These are phyloP conservation scores for Pichia nanzhaoensis DNA, from an alignment of 805 yeast species.

Conservation along the genomic window DNA sequence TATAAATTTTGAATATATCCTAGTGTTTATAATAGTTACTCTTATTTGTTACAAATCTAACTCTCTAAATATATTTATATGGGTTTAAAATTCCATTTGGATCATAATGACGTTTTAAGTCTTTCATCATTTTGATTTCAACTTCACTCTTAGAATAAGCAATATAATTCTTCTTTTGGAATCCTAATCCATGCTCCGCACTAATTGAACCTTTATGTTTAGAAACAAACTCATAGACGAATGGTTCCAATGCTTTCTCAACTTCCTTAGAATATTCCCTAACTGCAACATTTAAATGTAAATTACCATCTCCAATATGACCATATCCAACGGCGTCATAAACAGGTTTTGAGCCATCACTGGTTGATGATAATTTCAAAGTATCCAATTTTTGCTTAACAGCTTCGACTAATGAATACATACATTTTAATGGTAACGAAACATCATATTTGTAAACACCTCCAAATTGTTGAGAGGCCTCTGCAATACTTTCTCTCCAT, in stretches of 20 bases:
- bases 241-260: constrained; percentile 83
- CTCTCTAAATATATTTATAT: constrained; percentile 74
- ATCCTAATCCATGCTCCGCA: constrained; percentile 97
- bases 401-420: constrained; percentile 79
- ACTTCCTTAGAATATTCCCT: constrained; percentile 74
- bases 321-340: constrained; percentile 93
- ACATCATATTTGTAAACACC: constrained; percentile 98
- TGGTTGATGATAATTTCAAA: constrained; percentile 54
- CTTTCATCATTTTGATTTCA: constrained; percentile 70
- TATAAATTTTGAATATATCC: too few relatives aligned
- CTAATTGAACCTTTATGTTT: constrained; percentile 76
- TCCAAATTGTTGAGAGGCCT: constrained; percentile 76
- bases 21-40: too few relatives aligned
- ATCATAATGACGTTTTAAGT: constrained; percentile 75
- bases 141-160: constrained; percentile 72
- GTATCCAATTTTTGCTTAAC: constrained; percentile 54
- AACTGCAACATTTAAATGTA: constrained; percentile 89
- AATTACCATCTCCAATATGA: constrained; percentile 96
- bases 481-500: constrained; percentile 94
- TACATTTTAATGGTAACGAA: constrained; percentile 74
- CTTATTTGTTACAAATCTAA: too few relatives aligned
- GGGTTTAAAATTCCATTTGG: constrained; percentile 93
- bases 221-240: constrained; percentile 86
- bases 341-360: constrained; percentile 62
- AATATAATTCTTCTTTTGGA: constrained; percentile 89